phyloP scores from a whole-genome alignment of 495 filamentous ascomycete genomes.

The Hamigera avellanea region DNA sequence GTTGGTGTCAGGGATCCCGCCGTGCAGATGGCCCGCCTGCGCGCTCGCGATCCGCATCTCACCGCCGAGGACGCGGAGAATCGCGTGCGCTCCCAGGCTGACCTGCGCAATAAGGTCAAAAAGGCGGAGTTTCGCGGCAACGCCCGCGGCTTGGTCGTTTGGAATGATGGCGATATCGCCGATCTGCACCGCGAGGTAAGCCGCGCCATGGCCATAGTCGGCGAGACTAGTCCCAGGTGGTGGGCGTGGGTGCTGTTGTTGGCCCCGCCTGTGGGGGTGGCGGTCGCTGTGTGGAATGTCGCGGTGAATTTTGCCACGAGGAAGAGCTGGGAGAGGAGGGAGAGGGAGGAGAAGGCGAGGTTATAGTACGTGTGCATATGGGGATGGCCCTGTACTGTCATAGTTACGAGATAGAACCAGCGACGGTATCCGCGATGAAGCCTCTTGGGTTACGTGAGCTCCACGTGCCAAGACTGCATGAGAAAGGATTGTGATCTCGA shows the following conservation, averaged over 20 bases:
- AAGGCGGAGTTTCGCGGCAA: constrained; percentile 52
- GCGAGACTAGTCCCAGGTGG: constrained; percentile 55
- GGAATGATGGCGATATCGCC: constrained; percentile 69
- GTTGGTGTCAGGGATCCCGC: constrained; percentile 64
- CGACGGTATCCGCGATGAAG: too few relatives aligned
- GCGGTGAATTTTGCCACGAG: constrained; percentile 54
- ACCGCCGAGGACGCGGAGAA: constrained; percentile 70
- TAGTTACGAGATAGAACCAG: too few relatives aligned
- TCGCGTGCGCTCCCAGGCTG: constrained; percentile 71
- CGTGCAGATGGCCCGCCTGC: constrained; percentile 68
- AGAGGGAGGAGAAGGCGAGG: constrained; percentile 55
- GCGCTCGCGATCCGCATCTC: constrained; percentile 58
- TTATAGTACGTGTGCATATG: constrained; percentile 28
- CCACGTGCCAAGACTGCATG: too few relatives aligned
- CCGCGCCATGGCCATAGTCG: constrained; percentile 49
- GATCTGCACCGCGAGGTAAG: constrained; percentile 54
- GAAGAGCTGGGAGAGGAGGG: constrained; percentile 56
- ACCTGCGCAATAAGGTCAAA: constrained; percentile 69
- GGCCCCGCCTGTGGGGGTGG: constrained; percentile 59
- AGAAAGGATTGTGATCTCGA: too few relatives aligned
- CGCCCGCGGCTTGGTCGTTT: constrained; percentile 60
- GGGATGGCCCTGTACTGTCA: too few relatives aligned
- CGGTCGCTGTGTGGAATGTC: constrained; percentile 53
- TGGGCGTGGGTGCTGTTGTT: constrained; percentile 68
- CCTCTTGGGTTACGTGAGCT: too few relatives aligned